phyloP scores from a whole-genome alignment of 1,284 basidiomycete genomes.

The Rhodotorula sp. region DNA sequence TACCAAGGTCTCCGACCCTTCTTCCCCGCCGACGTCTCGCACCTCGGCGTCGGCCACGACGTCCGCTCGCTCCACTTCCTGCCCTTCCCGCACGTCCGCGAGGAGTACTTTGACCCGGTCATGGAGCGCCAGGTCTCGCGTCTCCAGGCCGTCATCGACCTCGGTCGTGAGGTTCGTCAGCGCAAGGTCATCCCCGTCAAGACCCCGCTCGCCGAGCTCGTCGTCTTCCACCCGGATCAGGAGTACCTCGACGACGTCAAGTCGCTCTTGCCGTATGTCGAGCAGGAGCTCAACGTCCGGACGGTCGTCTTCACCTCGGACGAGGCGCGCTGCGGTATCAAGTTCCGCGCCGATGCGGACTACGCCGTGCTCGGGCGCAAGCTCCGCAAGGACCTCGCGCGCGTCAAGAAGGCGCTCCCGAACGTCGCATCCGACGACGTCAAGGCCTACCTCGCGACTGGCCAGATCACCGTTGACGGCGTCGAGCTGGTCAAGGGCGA shows the following conservation, averaged over 20 bases:
- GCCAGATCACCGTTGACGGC: slow-evolving; percentile 81
- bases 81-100: slow-evolving; percentile 86
- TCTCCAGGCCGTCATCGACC: slow-evolving; percentile 92
- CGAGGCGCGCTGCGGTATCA: slow-evolving; percentile 80
- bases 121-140: slow-evolving; percentile 94
- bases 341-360: slow-evolving; percentile 89
- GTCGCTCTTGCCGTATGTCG: slow-evolving; percentile 82
- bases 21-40: slow-evolving; percentile 60
- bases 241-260: slow-evolving; percentile 84
- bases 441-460: slow-evolving; percentile 72
- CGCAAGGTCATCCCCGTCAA: slow-evolving; percentile 85
- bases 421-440: slow-evolving; percentile 76
- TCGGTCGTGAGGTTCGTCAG: slow-evolving; percentile 87
- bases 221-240: slow-evolving; percentile 87
- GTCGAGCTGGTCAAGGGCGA: slow-evolving; percentile 88
- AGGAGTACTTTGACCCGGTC: slow-evolving; percentile 93
- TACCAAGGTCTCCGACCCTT: slow-evolving; percentile 87
- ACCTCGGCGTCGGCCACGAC: slow-evolving; percentile 65
- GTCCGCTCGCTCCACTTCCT: slow-evolving; percentile 94
- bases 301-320: slow-evolving; percentile 85
- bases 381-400: slow-evolving; percentile 86
- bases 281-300: slow-evolving; percentile 93
- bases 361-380: slow-evolving; percentile 94
- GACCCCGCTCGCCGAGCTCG: slow-evolving; percentile 89
- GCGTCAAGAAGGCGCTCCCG: slow-evolving; percentile 86